phyloP scores from a whole-genome alignment of 257 asterid species.

The Plantago major region DNA sequence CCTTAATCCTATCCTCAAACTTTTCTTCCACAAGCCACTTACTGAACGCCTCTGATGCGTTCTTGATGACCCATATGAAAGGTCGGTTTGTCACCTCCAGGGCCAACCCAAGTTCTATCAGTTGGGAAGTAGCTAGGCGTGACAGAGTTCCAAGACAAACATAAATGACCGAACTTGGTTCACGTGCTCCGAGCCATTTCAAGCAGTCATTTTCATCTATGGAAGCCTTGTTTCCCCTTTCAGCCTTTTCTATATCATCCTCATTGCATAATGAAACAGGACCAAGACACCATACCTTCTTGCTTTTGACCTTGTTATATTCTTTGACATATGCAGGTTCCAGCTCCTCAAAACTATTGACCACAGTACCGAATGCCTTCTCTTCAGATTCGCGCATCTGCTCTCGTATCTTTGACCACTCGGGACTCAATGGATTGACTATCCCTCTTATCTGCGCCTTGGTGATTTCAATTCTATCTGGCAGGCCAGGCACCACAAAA shows the following conservation, averaged over 20 bases:
- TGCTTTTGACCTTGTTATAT: slow-evolving; percentile 12
- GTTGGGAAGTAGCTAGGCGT: slow-evolving; percentile 26
- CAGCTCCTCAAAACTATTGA: slow-evolving; percentile 38
- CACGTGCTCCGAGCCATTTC: slow-evolving; percentile 38
- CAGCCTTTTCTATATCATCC: slow-evolving; percentile 26
- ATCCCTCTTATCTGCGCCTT: slow-evolving; percentile 39
- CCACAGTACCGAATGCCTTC: slow-evolving; percentile 41
- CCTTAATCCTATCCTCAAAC: slow-evolving; percentile 21
- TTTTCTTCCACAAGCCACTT: slow-evolving; percentile 23
- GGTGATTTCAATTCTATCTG: slow-evolving; percentile 39
- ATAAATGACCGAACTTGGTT: slow-evolving; percentile 29
- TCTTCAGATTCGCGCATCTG: slow-evolving; percentile 26
- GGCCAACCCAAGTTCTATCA: slow-evolving; percentile 39
- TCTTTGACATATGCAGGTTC: slow-evolving; percentile 35
- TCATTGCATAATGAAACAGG: slow-evolving; percentile 35
- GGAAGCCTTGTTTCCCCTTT: slow-evolving; percentile 36
- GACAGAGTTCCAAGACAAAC: slow-evolving; percentile 43
- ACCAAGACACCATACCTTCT: slow-evolving; percentile 30
- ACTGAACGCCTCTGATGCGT: slow-evolving; percentile 9
- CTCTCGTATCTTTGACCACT: slow-evolving; percentile 17
- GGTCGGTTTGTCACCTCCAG: slow-evolving; percentile 31
- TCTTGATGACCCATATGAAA: slow-evolving; percentile 32
- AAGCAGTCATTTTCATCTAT: slow-evolving; percentile 18
- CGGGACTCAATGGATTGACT: not conserved
- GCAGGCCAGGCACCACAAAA: slow-evolving; percentile 46